Base-by-base conservation (phyloP, 495 filamentous ascomycete genomes). In the Ramalina peruviana region DNA sequence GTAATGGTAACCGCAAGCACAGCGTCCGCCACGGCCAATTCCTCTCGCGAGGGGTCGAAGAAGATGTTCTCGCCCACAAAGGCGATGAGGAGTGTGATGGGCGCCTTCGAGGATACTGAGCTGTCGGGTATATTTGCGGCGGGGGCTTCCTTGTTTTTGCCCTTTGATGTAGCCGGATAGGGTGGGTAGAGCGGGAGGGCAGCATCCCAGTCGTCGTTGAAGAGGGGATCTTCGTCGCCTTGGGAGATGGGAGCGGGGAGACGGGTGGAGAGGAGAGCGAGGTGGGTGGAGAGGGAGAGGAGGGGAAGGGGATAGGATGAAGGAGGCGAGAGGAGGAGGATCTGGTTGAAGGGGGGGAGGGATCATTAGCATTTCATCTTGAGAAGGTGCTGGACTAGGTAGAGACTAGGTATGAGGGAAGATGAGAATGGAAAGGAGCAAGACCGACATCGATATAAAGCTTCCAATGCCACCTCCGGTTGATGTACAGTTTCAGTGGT, bases 201-300 rank as follows among this genome's bases (percentile, higher is more conserved):
- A 33, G 80, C 84, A 36, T 80, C 84, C 93, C 93, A 99, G 66
- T 99, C 92, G 68, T 99, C 93, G 71, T 95, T 83, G 71, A 99
- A 97, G 58, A 94, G 80, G 2, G 93, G 93, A 59, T 99, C 93
- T 67, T 99, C 92, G 61, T 94, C 88, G 48, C 73, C 72, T 59
- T 88, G 80, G 20, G 86, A 93, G 60, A 85, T 84, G 20, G 93
- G 69, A 27, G 80, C 75, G 16, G 92, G 92, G 3, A 97, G 77
- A 49, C 83, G 82, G 6, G 90, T 86, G 38, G 83, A 78, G 43
- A 94, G 80, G 26, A 99, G 85, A n/a, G 92, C 92, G 52, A 99
- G 83, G 65, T 97, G 88, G 3, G 87, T 93, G 1, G 92, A 94
- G 33, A 97, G 75, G 30, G 86, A 92, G 36, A 97, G 80, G 7